These are phyloP conservation scores for Aspergillus tubingensis DNA, from an alignment of 2,329 filamentous ascomycete genomes.

Conservation along the genomic window DNA sequence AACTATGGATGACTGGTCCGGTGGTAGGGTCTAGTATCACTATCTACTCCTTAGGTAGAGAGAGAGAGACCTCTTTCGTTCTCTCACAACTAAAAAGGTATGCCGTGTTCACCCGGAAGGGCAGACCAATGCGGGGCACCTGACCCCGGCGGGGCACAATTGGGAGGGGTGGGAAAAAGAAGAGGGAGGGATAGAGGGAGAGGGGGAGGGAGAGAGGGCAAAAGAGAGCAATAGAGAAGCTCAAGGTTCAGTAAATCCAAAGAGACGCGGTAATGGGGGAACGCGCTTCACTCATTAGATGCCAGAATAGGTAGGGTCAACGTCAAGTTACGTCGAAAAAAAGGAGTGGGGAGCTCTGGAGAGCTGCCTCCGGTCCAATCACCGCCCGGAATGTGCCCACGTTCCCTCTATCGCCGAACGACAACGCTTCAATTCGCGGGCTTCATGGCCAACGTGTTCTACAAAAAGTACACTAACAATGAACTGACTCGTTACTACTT, in stretches of 20 bases:
- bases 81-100: not conserved
- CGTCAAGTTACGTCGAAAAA: slow-evolving; percentile 6
- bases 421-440: not conserved
- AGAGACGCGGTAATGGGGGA: not conserved
- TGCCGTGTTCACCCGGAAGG: slow-evolving; percentile 6
- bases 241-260: not conserved
- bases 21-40: not conserved
- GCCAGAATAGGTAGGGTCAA: slow-evolving; percentile 1
- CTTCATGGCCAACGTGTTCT: not conserved
- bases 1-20: too few relatives aligned
- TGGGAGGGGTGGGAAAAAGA: slow-evolving; percentile 2
- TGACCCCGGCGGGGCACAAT: slow-evolving; percentile 3
- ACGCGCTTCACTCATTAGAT: not conserved
- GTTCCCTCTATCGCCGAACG: slow-evolving; percentile 12
- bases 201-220: not conserved
- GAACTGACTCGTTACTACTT: not conserved
- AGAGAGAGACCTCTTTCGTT: not conserved
- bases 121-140: slow-evolving; percentile 12
- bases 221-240: slow-evolving; percentile 1
- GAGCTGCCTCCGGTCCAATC: slow-evolving; percentile 23
- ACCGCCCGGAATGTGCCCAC: slow-evolving; percentile 17
- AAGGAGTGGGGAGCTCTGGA: slow-evolving; percentile 21
- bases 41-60: not conserved
- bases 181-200: not conserved
- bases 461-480: not conserved